phyloP scores from a whole-genome alignment of 257 asterid genomes.

The Gardenia jasminoides region DNA sequence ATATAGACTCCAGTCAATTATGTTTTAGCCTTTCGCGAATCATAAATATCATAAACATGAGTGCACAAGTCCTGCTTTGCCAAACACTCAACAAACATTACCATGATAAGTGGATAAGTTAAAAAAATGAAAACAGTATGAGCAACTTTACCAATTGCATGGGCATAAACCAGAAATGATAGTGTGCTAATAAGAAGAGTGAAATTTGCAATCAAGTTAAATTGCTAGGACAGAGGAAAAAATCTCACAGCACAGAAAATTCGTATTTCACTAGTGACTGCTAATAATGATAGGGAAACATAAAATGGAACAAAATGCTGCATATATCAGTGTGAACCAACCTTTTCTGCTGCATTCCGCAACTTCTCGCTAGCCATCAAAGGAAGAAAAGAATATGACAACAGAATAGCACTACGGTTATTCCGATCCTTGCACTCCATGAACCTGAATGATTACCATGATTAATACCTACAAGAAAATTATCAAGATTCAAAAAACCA shows the following conservation, averaged over 20 bases:
- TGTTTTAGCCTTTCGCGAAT: not conserved
- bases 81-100: not conserved
- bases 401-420: slow-evolving; percentile 55
- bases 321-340: slow-evolving; percentile 23
- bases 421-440: slow-evolving; percentile 95
- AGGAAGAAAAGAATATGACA: slow-evolving; percentile 92
- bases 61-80: not conserved
- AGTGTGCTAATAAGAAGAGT: not conserved
- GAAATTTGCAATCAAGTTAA: slow-evolving; percentile 4
- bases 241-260: not conserved
- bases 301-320: not conserved
- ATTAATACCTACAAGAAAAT: slow-evolving; percentile 67
- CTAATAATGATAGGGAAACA: not conserved
- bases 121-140: not conserved
- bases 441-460: slow-evolving; percentile 87
- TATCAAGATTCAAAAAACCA: slow-evolving; percentile 46
- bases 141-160: not conserved
- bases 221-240: not conserved
- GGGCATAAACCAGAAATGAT: not conserved
- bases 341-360: slow-evolving; percentile 81
- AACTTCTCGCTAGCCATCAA: slow-evolving; percentile 83
- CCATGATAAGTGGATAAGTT: not conserved
- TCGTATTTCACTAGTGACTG: not conserved
- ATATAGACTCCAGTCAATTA: not conserved
- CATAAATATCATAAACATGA: not conserved